Base-by-base conservation (phyloP, 2,329 filamentous ascomycete species). In the Pestalotiopsis sp. region DNA sequence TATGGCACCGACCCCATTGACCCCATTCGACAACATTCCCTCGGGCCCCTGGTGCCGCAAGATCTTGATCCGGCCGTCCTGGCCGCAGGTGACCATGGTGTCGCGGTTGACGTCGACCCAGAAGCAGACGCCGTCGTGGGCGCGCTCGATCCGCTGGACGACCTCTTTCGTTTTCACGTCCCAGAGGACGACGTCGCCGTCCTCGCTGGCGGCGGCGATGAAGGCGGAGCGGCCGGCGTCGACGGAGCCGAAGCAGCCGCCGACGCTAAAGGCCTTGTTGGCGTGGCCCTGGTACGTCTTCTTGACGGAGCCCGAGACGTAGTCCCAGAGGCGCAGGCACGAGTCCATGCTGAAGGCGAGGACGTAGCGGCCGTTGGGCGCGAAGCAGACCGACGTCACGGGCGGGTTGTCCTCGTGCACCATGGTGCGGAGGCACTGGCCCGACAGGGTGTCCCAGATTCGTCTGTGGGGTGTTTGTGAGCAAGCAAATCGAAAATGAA, bases 221-320 rank as follows among this genome's bases (percentile, higher is more conserved):
- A 97, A 97, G 0, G 84, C 73, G 52, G 39, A 41, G 7, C 13
- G 17, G 56, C 23, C 61, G 0, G 52, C 58, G 57, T 84, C 84
- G 71, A 92, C 91, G 1, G 89, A 86, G 13, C 94, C 95, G 77
- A 98, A 98, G 56, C 91, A 91, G 4, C 94, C 94, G 2, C 89
- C 89, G n/a, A 98, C 86, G 72, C 94, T 95, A 81, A 92, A 98
- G 70, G 91, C 91, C 67, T 89, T 86, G 79, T 99, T 99, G 67
- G 84, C 83, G 76, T 98, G 96, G 0, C 96, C 96, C 78, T 98
- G 94, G 80, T 98, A 99, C 14, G 96, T 99, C 85, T 99, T 99
- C 76, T 97, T 92, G 74, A 96, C 96, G 36, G 91, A 90, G 7
- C 95, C 95, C 49, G 94, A 90, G 9, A 97, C 92, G 78, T 98